Evolutionary conservation across 805 yeast species (phyloP), one percentile per base, ranked within the genome.

Genomic region (Candida parachauliodes): DNA sequence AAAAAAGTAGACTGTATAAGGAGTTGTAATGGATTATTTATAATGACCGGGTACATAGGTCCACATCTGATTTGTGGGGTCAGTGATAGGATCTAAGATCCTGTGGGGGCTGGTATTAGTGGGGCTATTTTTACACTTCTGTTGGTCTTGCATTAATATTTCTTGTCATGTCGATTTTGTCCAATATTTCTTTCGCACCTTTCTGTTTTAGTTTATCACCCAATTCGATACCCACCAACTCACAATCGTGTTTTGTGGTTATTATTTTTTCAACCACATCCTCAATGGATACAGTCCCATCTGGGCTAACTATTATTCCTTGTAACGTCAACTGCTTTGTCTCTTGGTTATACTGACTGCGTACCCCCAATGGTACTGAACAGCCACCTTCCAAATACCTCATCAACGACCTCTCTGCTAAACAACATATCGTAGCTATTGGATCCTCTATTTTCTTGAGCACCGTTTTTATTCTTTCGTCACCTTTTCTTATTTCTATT

Each of bases 321-420:
- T 77, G 76, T 44, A 89, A 62, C 4, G 56, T 51, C 39, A 88
- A 68, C 7, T 46, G 47, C 25, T 70, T 61, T 0, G 79, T 68
- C 1, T 34, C 48, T 15, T 58, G 62, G 37, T 74, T 60, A 46
- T 74, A 83, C 7, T 52, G 46, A n/a, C 88, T 71, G 46, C 79
- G 74, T 20, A 88, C 96, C 36, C 98, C 98, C 47, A 93, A 85
- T 5, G 98, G 98, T 12, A 93, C 97, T 1, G 96, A 87, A 62
- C 98, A 93, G 7, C 98, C 98, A 44, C 98, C 98, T 65, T 93
- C 98, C 42, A 93, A 72, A 17, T 83, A 72, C 60, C 91, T 75
- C 86, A 93, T 77, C 44, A 93, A 65, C 5, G 91, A 70, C 51
- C 98, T 75, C 62, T 93, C 98, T 3, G 96, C 95, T 6, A 79